These are phyloP conservation scores for Naganishia vaughanmartiniae DNA, from an alignment of 768 basidiomycete genomes.

Conservation along the genomic window DNA sequence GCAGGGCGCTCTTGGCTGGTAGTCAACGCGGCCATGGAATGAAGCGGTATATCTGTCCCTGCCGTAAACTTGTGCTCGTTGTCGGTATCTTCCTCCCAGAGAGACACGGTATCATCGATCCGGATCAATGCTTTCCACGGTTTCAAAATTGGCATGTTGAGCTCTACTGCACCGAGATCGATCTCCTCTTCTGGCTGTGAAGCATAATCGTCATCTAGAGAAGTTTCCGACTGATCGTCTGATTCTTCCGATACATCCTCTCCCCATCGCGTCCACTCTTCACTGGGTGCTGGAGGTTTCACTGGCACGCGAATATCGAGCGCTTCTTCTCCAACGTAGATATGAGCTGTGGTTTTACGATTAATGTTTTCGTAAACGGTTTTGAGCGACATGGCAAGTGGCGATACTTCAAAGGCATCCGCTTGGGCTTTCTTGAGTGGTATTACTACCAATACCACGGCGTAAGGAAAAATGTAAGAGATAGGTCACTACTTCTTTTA, in stretches of 20 bases:
- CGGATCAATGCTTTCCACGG: constrained; percentile 92
- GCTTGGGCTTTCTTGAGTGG: constrained; percentile 42
- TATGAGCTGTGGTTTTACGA: constrained; percentile 69
- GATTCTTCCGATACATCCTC: constrained; percentile 37
- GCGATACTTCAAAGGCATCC: constrained; percentile 65
- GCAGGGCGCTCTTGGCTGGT: not conserved
- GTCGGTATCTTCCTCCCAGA: constrained; percentile 11
- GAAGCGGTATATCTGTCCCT: constrained; percentile 8
- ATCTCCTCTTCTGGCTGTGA: constrained; percentile 33
- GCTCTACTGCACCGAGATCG: constrained; percentile 5
- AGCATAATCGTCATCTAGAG: constrained; percentile 32
- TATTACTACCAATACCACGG: constrained; percentile 37
- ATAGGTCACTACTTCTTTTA: constrained; percentile 54
- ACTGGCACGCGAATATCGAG: constrained; percentile 85
- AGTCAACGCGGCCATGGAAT: constrained; percentile 9
- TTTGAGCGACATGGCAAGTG: constrained; percentile 76
- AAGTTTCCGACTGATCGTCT: constrained; percentile 31
- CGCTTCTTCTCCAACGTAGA: constrained; percentile 73
- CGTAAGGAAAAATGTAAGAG: not conserved
- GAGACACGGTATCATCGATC: constrained; percentile 26
- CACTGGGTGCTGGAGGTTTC: constrained; percentile 56
- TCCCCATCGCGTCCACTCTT: constrained; percentile 48
- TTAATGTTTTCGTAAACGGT: constrained; percentile 75
- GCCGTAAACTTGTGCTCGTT: constrained; percentile 1
- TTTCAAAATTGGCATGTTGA: constrained; percentile 56